phyloP scores from a whole-genome alignment of 495 filamentous ascomycete genomes.

The Niebla homalea region DNA sequence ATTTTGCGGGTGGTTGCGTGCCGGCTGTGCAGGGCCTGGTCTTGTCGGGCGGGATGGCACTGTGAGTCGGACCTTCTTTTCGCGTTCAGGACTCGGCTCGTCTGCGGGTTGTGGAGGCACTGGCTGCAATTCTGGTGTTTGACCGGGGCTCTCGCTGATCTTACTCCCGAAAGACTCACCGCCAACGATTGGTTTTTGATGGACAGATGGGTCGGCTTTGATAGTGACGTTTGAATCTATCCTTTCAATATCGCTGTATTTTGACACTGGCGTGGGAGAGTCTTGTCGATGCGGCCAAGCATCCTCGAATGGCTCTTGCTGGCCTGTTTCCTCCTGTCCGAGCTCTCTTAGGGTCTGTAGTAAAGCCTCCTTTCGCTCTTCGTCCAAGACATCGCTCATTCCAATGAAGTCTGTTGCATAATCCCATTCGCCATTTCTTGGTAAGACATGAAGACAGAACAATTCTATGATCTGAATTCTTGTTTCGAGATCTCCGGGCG shows the following conservation, averaged over 20 bases:
- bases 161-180: background rate
- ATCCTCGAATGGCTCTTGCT: constrained; percentile 50
- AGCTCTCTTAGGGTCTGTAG: constrained; percentile 50
- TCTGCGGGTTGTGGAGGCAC: background rate
- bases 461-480: constrained; percentile 84
- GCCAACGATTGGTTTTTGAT: constrained; percentile 43
- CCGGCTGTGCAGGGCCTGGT: constrained; percentile 18
- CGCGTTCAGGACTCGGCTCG: background rate
- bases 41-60: constrained; percentile 1
- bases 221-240: constrained; percentile 11
- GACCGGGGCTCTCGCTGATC: too few relatives aligned
- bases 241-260: constrained; percentile 19
- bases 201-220: constrained; percentile 32
- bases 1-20: constrained; percentile 25
- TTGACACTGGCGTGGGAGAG: constrained; percentile 47
- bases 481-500: constrained; percentile 60
- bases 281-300: constrained; percentile 43
- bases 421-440: constrained; percentile 85
- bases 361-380: constrained; percentile 80
- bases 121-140: constrained; percentile 1
- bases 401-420: constrained; percentile 84
- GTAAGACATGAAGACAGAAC: constrained; percentile 84
- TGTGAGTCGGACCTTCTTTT: background rate
- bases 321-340: constrained; percentile 42
- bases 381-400: constrained; percentile 72